Base-by-base conservation (phyloP, 805 yeast species). In the Cyberlindnera misumaiensis region DNA sequence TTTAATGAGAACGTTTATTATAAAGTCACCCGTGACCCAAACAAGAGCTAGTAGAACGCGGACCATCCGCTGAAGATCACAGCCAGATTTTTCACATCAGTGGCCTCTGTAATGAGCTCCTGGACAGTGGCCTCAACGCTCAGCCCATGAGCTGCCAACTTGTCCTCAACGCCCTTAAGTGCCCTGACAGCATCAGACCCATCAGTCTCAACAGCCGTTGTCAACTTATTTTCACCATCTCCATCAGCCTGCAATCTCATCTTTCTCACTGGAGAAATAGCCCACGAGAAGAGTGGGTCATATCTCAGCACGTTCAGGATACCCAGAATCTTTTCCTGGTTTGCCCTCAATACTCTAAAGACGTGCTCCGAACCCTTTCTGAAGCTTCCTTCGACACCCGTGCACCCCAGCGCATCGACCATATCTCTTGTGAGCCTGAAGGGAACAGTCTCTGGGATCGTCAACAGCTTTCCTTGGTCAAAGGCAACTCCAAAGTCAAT, bases 401-500 rank as follows among this genome's bases (percentile, higher is more conserved):
- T 73, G 5, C 83, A 68, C 0, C 99, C 99, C 66, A 94, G 74
- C 0, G 94, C 98, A 63, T 93, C 97, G 4, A 88, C 80, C 38
- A 93, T 69, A 56, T 94, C 97, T 41, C 95, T 66, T 0, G 97
- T 86, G 27, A 94, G 64, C 45, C 99, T 63, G 56, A 93, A 94
- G 4, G 99, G 98, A 5, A 94, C 95, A 0, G 83, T 71, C 53
- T 93, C 99, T 0, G 99, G 98, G 8, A 90, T 74, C 0, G 90
- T 81, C 29, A 93, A 64, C 11, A 78, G 62, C 49, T 74, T 79
- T 1, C 97, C 98, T 52, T 88, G 96, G 57, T 93, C 98, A 64
- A 93, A 93, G 0, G 97, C 94, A 32, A 93, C 89, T 0, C 98
- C 99, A 13, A 93, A 64, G 59, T 93, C 99, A 48, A 93, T 94